A percentile compares a stretch with the other conserved stretches of the same genome.
Conservation (phyloP, 1,284 basidiomycete species). For the Boletus semigastroideus region DNA sequence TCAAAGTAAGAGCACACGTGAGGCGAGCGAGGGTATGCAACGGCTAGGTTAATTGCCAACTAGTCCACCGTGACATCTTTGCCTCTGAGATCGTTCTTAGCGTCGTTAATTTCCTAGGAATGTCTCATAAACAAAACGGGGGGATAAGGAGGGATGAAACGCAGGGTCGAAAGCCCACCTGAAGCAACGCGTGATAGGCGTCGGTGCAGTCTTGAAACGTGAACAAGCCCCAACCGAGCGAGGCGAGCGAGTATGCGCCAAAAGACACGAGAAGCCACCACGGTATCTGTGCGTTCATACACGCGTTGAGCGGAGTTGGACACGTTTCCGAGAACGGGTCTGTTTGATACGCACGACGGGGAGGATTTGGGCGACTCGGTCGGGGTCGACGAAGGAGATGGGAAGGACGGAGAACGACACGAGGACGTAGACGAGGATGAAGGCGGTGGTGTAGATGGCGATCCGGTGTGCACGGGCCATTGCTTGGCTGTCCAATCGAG, state of each 20-base stretch:
- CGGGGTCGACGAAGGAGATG: conserved; percentile 49
- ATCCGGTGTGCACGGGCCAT: conserved; percentile 27
- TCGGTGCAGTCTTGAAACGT: conserved; percentile 75
- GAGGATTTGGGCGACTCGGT: conserved; percentile 48
- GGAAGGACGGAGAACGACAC: conserved; percentile 53
- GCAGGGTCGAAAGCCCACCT: conserved; percentile 39
- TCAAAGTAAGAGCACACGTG: no score
- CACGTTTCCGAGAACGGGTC: not conserved
- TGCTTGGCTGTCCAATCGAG: not conserved
- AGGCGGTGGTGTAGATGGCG: conserved; percentile 12
- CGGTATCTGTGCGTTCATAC: conserved; percentile 48
- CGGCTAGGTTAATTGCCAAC: not conserved
- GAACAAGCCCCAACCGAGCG: conserved; percentile 69
- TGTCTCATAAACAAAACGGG: not conserved
- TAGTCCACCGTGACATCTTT: conserved; percentile 71
- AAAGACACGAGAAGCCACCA: conserved; percentile 79
- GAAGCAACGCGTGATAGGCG: conserved; percentile 68
- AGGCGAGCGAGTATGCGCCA: conserved; percentile 72
- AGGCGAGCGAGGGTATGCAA: no score
- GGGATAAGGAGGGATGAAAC: not conserved
- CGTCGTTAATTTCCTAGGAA: conserved; percentile 60
- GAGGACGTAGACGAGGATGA: conserved; percentile 15
- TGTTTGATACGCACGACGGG: conserved; percentile 41
- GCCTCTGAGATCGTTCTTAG: conserved; percentile 67
- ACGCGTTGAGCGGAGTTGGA: not conserved